Evolutionary conservation across 306 rosid genomes (phyloP), one percentile per base, ranked within the genome.

Genomic region (Acacia acuminata): DNA sequence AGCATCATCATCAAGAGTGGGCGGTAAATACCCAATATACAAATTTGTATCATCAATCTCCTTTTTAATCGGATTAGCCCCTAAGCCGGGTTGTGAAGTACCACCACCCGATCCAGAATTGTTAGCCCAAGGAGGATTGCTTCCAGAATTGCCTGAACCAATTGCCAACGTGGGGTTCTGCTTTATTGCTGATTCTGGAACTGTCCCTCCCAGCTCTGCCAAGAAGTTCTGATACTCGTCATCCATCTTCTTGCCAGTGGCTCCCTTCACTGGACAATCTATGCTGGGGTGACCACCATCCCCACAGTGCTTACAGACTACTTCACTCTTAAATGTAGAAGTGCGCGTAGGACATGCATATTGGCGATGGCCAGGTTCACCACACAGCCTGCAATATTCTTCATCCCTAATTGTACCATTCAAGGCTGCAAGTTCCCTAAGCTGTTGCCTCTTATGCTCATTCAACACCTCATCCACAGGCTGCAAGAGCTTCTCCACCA

Each of bases 231-330:
- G 99, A 90, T 96, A 96, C 88, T 96, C 92, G 55, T 89, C 92
- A 76, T 89, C 92, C 92, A 89, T 89, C 88, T 89, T 89, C 86
- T 89, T 87, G 77, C 92, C 92, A 0, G 92, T 83, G 32, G 89
- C 85, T 64, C 99, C 98, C 88, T 96, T 96, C 85, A 96, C 97
- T 0, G 99, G 99, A 82, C 99, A 96, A 86, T 96, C 99, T 55
- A 96, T 96, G 60, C 94, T 94, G 1, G 98, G 99, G 71, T 96
- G 99, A 61, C 99, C 99, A 81, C 98, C 99, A 89, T 96, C 99
- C 47, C 99, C 99, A 83, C 98, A 96, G 73, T 91, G 91, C 87
- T 96, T 96, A 84, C 99, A 96, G 10, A 94, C 93, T 58, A 96
- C 99, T 25, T 89, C 92, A 17, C 92, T 96, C 93, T 96, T 96